These are phyloP conservation scores for Penicillium olsonii DNA, from an alignment of 2,329 filamentous ascomycete species.

Conservation along the genomic window DNA sequence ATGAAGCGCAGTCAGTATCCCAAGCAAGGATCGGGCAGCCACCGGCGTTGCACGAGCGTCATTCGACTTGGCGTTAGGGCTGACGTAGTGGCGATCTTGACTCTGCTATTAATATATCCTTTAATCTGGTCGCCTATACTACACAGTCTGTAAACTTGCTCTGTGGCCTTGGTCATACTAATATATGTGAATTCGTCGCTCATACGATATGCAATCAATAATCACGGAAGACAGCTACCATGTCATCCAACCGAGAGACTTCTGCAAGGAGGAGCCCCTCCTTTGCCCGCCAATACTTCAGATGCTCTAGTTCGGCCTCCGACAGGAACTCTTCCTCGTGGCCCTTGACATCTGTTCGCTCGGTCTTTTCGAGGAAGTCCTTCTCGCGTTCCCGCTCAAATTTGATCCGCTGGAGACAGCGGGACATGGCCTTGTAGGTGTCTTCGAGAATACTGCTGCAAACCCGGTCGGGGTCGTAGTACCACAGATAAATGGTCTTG, in stretches of 20 bases:
- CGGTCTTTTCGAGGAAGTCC: slow-evolving; percentile 75
- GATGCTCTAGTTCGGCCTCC: slow-evolving; percentile 68
- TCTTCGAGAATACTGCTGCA: slow-evolving; percentile 72
- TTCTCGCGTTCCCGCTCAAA: slow-evolving; percentile 72
- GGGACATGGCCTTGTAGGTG: slow-evolving; percentile 85
- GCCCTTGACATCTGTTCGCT: slow-evolving; percentile 82
- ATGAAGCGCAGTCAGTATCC: background rate
- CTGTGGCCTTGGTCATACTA: no score
- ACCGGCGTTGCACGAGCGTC: slow-evolving; percentile 23
- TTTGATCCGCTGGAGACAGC: slow-evolving; percentile 76
- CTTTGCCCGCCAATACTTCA: slow-evolving; percentile 63
- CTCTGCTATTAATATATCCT: background rate
- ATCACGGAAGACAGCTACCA: slow-evolving; percentile 81
- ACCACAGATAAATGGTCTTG: slow-evolving; percentile 89
- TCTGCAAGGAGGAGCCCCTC: slow-evolving; percentile 76
- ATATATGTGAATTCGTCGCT: no score
- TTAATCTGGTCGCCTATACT: no score
- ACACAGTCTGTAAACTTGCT: no score
- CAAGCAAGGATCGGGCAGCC: slow-evolving; percentile 15
- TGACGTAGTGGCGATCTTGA: slow-evolving; percentile 5
- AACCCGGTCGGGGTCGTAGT: slow-evolving; percentile 76
- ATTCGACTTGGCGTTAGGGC: slow-evolving; percentile 15
- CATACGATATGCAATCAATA: slow-evolving; percentile 50
- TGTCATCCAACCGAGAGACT: slow-evolving; percentile 77
- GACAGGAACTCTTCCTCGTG: slow-evolving; percentile 79